Evolutionary conservation across 192 early-diverging fungal species (phyloP).

Genomic region (Backusella mclennaniae): DNA sequence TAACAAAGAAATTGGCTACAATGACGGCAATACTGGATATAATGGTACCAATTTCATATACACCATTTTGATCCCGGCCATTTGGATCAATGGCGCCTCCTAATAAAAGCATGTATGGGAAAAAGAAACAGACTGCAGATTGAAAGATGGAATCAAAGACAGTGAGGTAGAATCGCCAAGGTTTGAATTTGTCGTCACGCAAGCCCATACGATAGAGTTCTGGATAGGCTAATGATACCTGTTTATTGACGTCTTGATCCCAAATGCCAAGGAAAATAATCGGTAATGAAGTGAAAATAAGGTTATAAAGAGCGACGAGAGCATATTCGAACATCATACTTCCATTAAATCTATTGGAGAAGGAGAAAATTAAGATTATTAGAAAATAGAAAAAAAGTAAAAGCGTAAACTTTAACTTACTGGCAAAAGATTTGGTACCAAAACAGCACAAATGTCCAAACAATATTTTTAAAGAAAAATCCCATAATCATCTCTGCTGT

Average conservation of each 20-base stretch:
- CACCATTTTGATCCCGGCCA: conserved; percentile 47
- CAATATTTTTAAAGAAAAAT: conserved; percentile 97
- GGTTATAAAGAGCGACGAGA: conserved; percentile 83
- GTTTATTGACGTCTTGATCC: conserved; percentile 78
- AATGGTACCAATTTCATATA: conserved; percentile 69
- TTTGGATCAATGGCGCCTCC: conserved; percentile 38
- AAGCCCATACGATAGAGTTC: conserved; percentile 79
- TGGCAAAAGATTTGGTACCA: conserved; percentile 92
- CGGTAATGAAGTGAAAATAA: conserved; percentile 83
- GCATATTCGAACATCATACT: conserved; percentile 84
- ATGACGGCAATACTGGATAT: conserved; percentile 72
- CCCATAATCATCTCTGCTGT: conserved; percentile 84
- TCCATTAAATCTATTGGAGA: conserved; percentile 65
- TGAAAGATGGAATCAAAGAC: conserved; percentile 73
- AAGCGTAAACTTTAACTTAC: conserved; percentile 31
- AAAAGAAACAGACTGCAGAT: conserved; percentile 66
- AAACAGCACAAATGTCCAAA: conserved; percentile 86
- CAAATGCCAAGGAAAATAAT: conserved; percentile 69
- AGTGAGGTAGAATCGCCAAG: conserved; percentile 73
- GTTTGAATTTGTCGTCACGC: conserved; percentile 71
- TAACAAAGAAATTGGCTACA: conserved; percentile 80
- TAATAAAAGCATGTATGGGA: conserved; percentile 56
- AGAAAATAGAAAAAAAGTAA: background rate
- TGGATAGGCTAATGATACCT: conserved; percentile 70
- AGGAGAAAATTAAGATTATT: background rate